These are phyloP conservation scores for Arthrobotrys pseudoclavata DNA, from an alignment of 2,329 filamentous ascomycete genomes.

Conservation along the genomic window DNA sequence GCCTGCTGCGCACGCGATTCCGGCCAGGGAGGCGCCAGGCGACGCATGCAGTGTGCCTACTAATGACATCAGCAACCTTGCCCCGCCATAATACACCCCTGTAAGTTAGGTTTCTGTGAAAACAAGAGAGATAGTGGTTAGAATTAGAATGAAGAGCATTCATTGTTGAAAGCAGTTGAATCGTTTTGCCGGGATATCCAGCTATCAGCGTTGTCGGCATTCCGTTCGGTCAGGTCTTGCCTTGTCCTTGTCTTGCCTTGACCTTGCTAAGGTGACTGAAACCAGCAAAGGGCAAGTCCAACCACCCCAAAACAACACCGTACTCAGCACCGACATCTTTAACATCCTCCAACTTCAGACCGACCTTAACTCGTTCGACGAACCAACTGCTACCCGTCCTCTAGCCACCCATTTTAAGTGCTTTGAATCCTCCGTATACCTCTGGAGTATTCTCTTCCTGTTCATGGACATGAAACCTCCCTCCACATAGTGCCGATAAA, in stretches of 20 bases:
- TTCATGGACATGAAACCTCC: constrained; percentile 35
- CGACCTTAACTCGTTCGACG: background rate
- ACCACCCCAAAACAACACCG: constrained; percentile 55
- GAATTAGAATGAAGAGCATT: background rate
- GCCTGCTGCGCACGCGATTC: constrained; percentile 31
- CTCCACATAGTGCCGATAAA: constrained; percentile 8
- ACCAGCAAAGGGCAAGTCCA: constrained; percentile 43
- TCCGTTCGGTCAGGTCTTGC: background rate
- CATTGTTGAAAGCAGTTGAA: background rate
- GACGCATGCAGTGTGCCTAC: constrained; percentile 35
- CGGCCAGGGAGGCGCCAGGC: constrained; percentile 31
- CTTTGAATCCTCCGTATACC: background rate
- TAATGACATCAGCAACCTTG: constrained; percentile 49
- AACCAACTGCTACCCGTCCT: background rate
- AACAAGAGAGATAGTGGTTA: constrained; percentile 6
- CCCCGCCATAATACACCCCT: constrained; percentile 13
- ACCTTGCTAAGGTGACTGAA: too few species aligned
- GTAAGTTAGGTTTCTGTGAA: background rate
- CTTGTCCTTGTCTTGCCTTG: background rate
- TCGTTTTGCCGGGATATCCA: background rate
- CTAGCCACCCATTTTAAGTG: background rate
- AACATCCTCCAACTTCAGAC: constrained; percentile 4
- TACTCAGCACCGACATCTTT: constrained; percentile 3
- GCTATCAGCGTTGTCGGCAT: background rate
- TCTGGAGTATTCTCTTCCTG: constrained; percentile 2